Percentiles rank a stretch among this genome's conserved stretches.
phyloP scores from a whole-genome alignment of 768 basidiomycete genomes.

The Termitomyces heimii region DNA sequence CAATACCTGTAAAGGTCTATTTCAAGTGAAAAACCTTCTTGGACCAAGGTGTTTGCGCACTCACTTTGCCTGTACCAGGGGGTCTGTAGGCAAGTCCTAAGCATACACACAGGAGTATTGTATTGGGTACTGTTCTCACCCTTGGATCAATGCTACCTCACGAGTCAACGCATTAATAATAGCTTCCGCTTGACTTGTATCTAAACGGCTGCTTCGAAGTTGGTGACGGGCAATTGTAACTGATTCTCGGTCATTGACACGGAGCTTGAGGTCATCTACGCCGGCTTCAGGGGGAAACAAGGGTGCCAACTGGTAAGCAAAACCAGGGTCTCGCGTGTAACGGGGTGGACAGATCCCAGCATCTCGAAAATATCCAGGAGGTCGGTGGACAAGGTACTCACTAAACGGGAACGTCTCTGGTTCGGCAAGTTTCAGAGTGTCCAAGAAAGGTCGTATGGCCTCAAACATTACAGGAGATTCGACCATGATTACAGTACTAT shows the following conservation, averaged over 20 bases:
- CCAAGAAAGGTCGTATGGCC: constrained; percentile 61
- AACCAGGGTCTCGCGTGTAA: constrained; percentile 49
- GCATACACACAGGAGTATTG: not conserved
- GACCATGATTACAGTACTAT: constrained; percentile 36
- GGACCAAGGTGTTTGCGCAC: not conserved
- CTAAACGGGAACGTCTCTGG: constrained; percentile 54
- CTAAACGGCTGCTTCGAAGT: constrained; percentile 51
- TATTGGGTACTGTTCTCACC: constrained; percentile 29
- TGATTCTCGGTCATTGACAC: constrained; percentile 34
- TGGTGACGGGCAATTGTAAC: constrained; percentile 40
- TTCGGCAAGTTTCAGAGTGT: constrained; percentile 45
- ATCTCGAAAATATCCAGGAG: constrained; percentile 24
- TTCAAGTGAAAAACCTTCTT: not conserved
- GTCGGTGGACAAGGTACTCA: constrained; percentile 44
- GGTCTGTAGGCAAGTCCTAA: constrained; percentile 36
- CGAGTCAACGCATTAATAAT: constrained; percentile 53
- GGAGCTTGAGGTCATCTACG: constrained; percentile 33
- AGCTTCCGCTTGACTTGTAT: constrained; percentile 68
- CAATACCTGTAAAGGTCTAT: constrained; percentile 63
- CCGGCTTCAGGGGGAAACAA: constrained; percentile 39
- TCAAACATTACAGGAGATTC: constrained; percentile 67
- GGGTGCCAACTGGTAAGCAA: constrained; percentile 50
- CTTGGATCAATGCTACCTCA: constrained; percentile 67
- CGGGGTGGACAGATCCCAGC: constrained; percentile 42
- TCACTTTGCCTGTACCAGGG: constrained; percentile 74